Conservation (phyloP, 306 rosid genomes). For the Pterocarpus macrocarpus region DNA sequence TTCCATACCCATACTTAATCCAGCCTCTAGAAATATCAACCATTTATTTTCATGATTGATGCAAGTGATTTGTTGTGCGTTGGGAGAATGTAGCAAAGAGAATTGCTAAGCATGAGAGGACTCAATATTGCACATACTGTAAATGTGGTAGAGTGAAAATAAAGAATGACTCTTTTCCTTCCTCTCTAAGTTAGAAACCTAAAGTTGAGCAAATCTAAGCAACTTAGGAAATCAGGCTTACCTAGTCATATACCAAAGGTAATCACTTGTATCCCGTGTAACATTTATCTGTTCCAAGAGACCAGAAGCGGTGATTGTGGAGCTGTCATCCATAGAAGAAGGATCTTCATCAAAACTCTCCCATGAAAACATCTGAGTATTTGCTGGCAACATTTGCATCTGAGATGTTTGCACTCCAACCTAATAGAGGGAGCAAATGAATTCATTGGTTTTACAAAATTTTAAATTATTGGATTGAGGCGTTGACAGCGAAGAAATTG, state of each 20-base stretch:
- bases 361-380: slow-evolving; percentile 74
- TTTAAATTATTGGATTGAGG: slow-evolving; percentile 17
- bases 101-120: slow-evolving; percentile 31
- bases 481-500: slow-evolving; percentile 27
- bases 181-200: slow-evolving; percentile 16
- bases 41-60: slow-evolving; percentile 11
- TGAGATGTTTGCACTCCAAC: slow-evolving; percentile 99
- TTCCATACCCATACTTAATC: slow-evolving; percentile 10
- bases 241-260: slow-evolving; percentile 97
- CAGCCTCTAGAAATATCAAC: slow-evolving; percentile 20
- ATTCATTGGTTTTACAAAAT: slow-evolving; percentile 39
- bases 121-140: slow-evolving; percentile 10
- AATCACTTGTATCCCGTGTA: slow-evolving; percentile 91
- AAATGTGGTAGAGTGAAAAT: slow-evolving; percentile 19
- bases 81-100: background rate
- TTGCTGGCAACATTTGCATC: slow-evolving; percentile 92
- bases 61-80: slow-evolving; percentile 20
- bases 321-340: slow-evolving; percentile 76
- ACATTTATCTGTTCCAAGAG: slow-evolving; percentile 96
- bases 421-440: slow-evolving; percentile 52
- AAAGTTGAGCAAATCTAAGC: slow-evolving; percentile 22
- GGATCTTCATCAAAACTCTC: slow-evolving; percentile 88
- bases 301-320: slow-evolving; percentile 77
- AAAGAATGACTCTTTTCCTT: background rate
- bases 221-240: slow-evolving; percentile 58